A percentile compares a stretch with the other conserved stretches of the same genome.
These are phyloP conservation scores for Fusarium brachygibbosum DNA, from an alignment of 2,329 filamentous ascomycete species.

Conservation along the genomic window DNA sequence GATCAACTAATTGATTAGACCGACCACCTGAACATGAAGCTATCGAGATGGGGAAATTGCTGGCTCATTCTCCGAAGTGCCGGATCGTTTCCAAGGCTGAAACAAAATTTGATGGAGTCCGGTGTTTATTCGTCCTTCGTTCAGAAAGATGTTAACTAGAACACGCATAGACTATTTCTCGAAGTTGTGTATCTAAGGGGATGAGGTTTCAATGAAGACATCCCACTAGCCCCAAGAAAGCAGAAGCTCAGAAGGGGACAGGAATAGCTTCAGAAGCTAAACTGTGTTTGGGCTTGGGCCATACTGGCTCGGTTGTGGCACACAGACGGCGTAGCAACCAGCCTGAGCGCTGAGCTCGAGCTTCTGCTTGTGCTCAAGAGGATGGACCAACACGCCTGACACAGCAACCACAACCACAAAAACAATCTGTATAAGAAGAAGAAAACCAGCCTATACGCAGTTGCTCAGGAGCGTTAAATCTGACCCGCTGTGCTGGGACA, in stretches of 20 bases:
- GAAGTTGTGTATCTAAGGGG: conserved; percentile 10
- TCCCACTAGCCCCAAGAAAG: conserved; percentile 37
- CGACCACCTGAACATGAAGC: conserved; percentile 12
- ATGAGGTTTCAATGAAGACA: conserved; percentile 9
- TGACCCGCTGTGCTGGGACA: conserved; percentile 41
- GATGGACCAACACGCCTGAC: conserved; percentile 6
- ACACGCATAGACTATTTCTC: conserved; percentile 26
- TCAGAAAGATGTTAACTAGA: conserved; percentile 15
- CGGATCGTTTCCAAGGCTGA: conserved; percentile 15
- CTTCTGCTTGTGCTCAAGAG: conserved; percentile 18
- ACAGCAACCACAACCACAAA: conserved; percentile 18
- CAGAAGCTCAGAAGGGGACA: conserved; percentile 42
- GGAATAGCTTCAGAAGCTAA: conserved; percentile 37
- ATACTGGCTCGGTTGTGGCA: conserved; percentile 38
- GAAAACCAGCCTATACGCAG: conserved; percentile 16
- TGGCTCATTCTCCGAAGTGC: conserved; percentile 1
- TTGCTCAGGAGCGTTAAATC: conserved; percentile 21
- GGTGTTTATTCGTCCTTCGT: conserved; percentile 5
- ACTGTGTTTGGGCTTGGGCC: conserved; percentile 16
- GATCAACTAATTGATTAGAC: conserved; percentile 19
- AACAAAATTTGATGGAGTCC: conserved; percentile 6
- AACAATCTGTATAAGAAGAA: conserved; percentile 15
- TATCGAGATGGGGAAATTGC: conserved; percentile 14
- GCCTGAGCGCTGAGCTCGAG: conserved; percentile 33
- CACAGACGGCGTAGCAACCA: conserved; percentile 46